phyloP scores from a whole-genome alignment of 1,284 basidiomycete species.

The Trichosporon asahii region DNA sequence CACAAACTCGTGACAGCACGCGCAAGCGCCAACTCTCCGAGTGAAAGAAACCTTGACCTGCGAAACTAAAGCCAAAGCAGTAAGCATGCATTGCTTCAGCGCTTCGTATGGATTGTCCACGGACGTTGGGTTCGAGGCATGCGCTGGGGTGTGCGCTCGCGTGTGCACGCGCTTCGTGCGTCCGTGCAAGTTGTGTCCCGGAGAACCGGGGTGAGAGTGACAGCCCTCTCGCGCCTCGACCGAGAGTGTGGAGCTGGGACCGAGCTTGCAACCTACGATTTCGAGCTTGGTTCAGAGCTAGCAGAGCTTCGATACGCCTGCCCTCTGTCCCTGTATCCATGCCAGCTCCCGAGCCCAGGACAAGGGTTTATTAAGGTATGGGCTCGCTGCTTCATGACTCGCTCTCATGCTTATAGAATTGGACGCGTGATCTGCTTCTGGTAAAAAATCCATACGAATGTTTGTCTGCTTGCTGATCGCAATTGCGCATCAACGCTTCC shows the following conservation, averaged over 20 bases:
- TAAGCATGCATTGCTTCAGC: conserved; percentile 5
- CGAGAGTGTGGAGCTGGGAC: not conserved
- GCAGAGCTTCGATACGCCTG: not conserved
- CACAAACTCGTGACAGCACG: not conserved
- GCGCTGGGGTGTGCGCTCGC: not conserved
- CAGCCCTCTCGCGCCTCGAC: not conserved
- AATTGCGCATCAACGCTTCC: not conserved
- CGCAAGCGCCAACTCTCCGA: not conserved
- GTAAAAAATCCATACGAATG: not conserved
- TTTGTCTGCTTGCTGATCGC: not conserved
- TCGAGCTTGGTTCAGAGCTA: not conserved
- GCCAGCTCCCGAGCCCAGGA: not conserved
- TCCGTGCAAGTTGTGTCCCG: not conserved
- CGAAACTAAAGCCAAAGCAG: not conserved
- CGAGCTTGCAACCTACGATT: not conserved
- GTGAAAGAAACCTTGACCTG: not conserved
- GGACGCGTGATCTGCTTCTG: conserved; percentile 3
- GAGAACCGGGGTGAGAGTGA: not conserved
- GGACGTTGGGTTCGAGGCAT: not conserved
- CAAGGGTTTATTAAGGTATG: not conserved
- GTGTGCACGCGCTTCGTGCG: not conserved
- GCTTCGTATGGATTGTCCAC: not conserved
- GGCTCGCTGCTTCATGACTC: not conserved
- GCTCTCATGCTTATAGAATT: not conserved
- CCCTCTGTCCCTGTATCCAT: no score